phyloP scores from a whole-genome alignment of 305 asterid genomes.

The Salvia sclarea region DNA sequence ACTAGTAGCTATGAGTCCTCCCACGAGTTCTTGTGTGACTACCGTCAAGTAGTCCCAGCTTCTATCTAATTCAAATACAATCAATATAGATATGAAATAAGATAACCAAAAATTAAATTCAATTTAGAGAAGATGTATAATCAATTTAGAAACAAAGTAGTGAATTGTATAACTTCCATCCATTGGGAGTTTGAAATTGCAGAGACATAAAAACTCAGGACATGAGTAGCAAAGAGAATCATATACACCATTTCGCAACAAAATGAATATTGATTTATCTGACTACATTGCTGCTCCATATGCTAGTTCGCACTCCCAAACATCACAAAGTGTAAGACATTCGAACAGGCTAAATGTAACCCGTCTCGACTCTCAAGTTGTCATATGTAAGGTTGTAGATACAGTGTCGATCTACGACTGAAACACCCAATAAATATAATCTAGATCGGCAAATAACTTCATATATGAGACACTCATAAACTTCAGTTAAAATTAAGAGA shows the following conservation, averaged over 20 bases:
- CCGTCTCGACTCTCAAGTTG: constrained; percentile 26
- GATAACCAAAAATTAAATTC: too few species aligned
- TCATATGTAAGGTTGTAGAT: constrained; percentile 36
- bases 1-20: too few species aligned
- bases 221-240: neutral
- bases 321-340: constrained; percentile 5
- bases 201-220: neutral
- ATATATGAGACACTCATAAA: constrained; percentile 22
- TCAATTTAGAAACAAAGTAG: too few species aligned
- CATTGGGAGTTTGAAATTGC: neutral
- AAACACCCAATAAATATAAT: constrained; percentile 30
- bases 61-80: too few species aligned
- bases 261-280: neutral
- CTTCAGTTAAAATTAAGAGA: constrained; percentile 31
- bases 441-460: constrained; percentile 35
- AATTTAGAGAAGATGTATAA: too few species aligned
- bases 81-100: too few species aligned
- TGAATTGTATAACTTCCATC: neutral
- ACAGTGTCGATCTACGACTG: constrained; percentile 30
- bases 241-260: neutral
- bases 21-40: too few species aligned
- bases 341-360: constrained; percentile 8
- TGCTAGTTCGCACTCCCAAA: constrained; percentile 27
- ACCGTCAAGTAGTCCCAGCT: too few species aligned
- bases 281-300: neutral